A percentile compares a stretch with the other conserved stretches of the same genome.
Conservation (phyloP, 2,329 filamentous ascomycete genomes). For the Arthrobotrys megalospora region DNA sequence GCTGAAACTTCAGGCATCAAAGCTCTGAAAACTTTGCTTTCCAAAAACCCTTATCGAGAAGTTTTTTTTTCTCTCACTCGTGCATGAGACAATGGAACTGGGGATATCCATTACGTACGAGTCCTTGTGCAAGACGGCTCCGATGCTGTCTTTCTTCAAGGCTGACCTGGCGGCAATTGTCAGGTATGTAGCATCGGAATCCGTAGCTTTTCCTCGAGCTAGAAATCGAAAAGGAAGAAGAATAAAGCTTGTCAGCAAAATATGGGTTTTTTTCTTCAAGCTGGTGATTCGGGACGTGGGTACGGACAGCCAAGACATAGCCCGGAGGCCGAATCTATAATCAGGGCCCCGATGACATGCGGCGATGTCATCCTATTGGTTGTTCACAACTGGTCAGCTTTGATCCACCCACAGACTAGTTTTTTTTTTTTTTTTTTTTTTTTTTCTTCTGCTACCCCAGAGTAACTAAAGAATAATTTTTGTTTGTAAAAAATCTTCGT, state of each 20-base stretch:
- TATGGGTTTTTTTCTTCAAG: neutral
- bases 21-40: constrained; percentile 25
- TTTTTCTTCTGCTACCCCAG: constrained; percentile 16
- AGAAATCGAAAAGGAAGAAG: constrained; percentile 14
- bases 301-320: constrained; percentile 63
- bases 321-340: constrained; percentile 63
- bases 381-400: constrained; percentile 37
- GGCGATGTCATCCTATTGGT: constrained; percentile 63
- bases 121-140: constrained; percentile 64
- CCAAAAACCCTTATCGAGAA: constrained; percentile 17
- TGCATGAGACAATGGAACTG: constrained; percentile 6
- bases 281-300: constrained; percentile 19
- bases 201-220: constrained; percentile 64
- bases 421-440: neutral
- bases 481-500: constrained; percentile 6
- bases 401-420: constrained; percentile 19
- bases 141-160: constrained; percentile 63
- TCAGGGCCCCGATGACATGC: constrained; percentile 63
- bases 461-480: constrained; percentile 10
- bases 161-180: constrained; percentile 63
- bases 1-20: constrained; percentile 32
- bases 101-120: constrained; percentile 59
- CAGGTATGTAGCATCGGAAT: constrained; percentile 64
- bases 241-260: constrained; percentile 16
- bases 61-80: neutral